Conservation (phyloP, 352 stramenopile species). For the Peronospora belbahrii region DNA sequence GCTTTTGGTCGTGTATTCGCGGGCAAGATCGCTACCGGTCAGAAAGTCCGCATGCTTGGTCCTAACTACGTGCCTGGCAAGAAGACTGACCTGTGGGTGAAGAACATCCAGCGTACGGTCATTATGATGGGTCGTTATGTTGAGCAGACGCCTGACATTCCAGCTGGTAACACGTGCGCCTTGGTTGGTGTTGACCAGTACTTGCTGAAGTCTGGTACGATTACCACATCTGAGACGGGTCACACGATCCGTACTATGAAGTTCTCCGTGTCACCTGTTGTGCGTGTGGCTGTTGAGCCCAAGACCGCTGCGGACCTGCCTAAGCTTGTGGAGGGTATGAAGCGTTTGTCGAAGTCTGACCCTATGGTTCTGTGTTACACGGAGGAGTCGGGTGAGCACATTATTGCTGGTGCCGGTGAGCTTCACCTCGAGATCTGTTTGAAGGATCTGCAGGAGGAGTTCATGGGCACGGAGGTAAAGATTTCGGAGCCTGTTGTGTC, state of each 20-base stretch:
- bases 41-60: slow-evolving; percentile 99
- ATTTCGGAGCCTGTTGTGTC: slow-evolving; percentile 99
- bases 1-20: slow-evolving; percentile 99
- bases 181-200: slow-evolving; percentile 99
- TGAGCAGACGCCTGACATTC: slow-evolving; percentile 97
- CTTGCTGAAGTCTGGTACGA: slow-evolving; percentile 99
- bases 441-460: slow-evolving; percentile 99
- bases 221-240: slow-evolving; percentile 96
- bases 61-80: slow-evolving; percentile 99
- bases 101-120: slow-evolving; percentile 99
- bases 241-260: slow-evolving; percentile 99
- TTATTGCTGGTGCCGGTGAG: slow-evolving; percentile 98
- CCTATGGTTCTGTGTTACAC: slow-evolving; percentile 99
- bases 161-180: slow-evolving; percentile 98
- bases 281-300: slow-evolving; percentile 98
- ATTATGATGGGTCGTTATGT: slow-evolving; percentile 99
- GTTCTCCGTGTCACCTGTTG: slow-evolving; percentile 99
- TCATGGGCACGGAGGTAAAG: slow-evolving; percentile 98
- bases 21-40: slow-evolving; percentile 96
- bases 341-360: slow-evolving; percentile 99
- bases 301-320: slow-evolving; percentile 98
- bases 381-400: slow-evolving; percentile 99
- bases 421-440: slow-evolving; percentile 99
- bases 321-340: slow-evolving; percentile 99
- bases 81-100: slow-evolving; percentile 99